Evolutionary conservation across 805 yeast genomes (phyloP).

Genomic region (Candida xiaguanensis): DNA sequence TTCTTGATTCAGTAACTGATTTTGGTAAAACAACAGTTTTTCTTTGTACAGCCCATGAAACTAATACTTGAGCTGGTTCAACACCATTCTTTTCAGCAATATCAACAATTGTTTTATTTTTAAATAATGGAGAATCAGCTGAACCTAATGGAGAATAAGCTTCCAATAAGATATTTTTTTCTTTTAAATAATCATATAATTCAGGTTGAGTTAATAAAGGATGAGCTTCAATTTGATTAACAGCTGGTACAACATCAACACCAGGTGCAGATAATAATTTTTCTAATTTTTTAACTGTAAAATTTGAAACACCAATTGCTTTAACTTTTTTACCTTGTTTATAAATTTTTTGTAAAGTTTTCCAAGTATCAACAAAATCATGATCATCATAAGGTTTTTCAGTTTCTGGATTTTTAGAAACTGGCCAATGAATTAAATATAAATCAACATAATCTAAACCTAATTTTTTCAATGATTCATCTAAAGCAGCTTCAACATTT

Average conservation of each 20-base stretch:
- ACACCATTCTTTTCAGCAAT: constrained; percentile 30
- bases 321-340: constrained; percentile 51
- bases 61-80: constrained; percentile 31
- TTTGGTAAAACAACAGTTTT: constrained; percentile 38
- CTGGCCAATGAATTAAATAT: constrained; percentile 82
- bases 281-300: constrained; percentile 43
- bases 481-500: constrained; percentile 50
- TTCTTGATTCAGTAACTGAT: constrained; percentile 33
- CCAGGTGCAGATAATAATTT: constrained; percentile 47
- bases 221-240: constrained; percentile 74
- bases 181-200: constrained; percentile 52
- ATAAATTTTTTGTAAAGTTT: constrained; percentile 41
- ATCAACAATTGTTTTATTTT: constrained; percentile 22
- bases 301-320: constrained; percentile 78
- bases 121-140: constrained; percentile 31
- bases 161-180: constrained; percentile 50
- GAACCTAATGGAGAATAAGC: constrained; percentile 55
- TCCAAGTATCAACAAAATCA: constrained; percentile 40
- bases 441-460: constrained; percentile 76
- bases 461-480: constrained; percentile 56
- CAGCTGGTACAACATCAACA: constrained; percentile 58
- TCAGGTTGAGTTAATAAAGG: constrained; percentile 40
- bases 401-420: constrained; percentile 37
- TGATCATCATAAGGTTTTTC: constrained; percentile 18
- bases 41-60: constrained; percentile 39